Percentiles rank a stretch among this genome's conserved stretches.
Evolutionary conservation across 495 filamentous ascomycete species (phyloP).

Genomic region (Acidomyces sp.): DNA sequence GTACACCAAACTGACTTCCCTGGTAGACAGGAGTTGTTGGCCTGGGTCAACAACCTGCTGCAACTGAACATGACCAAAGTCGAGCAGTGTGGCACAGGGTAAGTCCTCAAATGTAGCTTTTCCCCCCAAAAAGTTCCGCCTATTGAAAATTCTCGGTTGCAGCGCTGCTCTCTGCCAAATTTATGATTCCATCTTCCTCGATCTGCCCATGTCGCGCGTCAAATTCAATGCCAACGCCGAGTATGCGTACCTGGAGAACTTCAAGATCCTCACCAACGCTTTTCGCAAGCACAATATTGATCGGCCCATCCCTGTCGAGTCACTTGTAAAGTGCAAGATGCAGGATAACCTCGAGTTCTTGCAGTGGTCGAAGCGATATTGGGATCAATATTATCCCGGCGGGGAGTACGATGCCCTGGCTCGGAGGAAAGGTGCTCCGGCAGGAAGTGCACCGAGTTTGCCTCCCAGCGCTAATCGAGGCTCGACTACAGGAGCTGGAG

Average conservation of each 20-base stretch:
- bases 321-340: slow-evolving; percentile 95
- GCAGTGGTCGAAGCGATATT: slow-evolving; percentile 90
- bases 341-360: slow-evolving; percentile 99
- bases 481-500: slow-evolving; percentile 36
- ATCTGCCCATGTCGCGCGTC: slow-evolving; percentile 90
- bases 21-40: slow-evolving; percentile 81
- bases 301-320: slow-evolving; percentile 72
- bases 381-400: slow-evolving; percentile 96
- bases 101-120: too few species aligned
- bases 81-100: slow-evolving; percentile 98
- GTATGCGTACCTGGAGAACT: slow-evolving; percentile 96
- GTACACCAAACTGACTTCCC: background rate
- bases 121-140: too few species aligned
- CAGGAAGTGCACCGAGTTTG: slow-evolving; percentile 36
- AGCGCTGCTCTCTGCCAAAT: slow-evolving; percentile 94
- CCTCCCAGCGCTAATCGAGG: slow-evolving; percentile 17
- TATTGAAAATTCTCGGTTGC: too few species aligned
- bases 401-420: slow-evolving; percentile 86
- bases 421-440: slow-evolving; percentile 65
- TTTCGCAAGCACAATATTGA: slow-evolving; percentile 80
- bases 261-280: slow-evolving; percentile 57
- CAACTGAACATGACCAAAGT: slow-evolving; percentile 96
- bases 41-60: slow-evolving; percentile 94
- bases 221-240: slow-evolving; percentile 97
- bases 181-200: slow-evolving; percentile 93